A percentile compares a stretch with the other conserved stretches of the same genome.
phyloP scores from a whole-genome alignment of 73 alveolate species.

The Tetrahymena thermophila region DNA sequence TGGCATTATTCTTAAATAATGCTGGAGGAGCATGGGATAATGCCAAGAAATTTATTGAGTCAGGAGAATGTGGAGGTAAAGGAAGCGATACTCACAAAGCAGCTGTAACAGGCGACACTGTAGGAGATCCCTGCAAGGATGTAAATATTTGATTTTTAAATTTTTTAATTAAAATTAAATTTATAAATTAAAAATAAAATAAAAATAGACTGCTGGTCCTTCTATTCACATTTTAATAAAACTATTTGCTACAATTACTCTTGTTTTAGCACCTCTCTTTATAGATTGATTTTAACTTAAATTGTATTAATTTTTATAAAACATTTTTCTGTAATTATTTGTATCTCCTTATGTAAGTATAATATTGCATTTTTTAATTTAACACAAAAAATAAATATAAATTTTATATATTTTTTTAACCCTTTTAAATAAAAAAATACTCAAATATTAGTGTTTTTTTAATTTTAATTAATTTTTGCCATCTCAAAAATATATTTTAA shows the following conservation, averaged over 20 bases:
- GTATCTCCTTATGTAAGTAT: background rate
- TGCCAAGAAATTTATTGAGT: slow-evolving; percentile 82
- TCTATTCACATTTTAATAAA: slow-evolving; percentile 76
- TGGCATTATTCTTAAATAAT: slow-evolving; percentile 82
- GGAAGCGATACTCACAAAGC: slow-evolving; percentile 91
- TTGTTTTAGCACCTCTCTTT: slow-evolving; percentile 82
- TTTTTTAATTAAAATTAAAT: background rate
- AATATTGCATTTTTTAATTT: background rate
- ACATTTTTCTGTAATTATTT: background rate
- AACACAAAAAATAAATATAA: too few species aligned
- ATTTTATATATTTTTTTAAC: too few species aligned
- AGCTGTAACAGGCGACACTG: slow-evolving; percentile 91
- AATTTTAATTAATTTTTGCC: too few species aligned
- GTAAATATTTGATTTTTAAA: background rate
- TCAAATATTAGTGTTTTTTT: too few species aligned
- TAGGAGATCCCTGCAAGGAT: slow-evolving; percentile 90
- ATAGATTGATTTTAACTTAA: slow-evolving; percentile 24
- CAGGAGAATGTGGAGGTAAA: slow-evolving; percentile 85
- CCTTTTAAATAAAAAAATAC: too few species aligned
- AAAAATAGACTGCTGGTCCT: slow-evolving; percentile 75
- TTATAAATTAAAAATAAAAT: background rate
- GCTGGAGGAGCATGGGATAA: slow-evolving; percentile 97
- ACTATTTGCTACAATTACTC: slow-evolving; percentile 75
- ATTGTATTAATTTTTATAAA: background rate
- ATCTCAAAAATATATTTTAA: too few species aligned